Evolutionary conservation across 73 alveolate species (phyloP).

Genomic region (Halteria grandinella): DNA sequence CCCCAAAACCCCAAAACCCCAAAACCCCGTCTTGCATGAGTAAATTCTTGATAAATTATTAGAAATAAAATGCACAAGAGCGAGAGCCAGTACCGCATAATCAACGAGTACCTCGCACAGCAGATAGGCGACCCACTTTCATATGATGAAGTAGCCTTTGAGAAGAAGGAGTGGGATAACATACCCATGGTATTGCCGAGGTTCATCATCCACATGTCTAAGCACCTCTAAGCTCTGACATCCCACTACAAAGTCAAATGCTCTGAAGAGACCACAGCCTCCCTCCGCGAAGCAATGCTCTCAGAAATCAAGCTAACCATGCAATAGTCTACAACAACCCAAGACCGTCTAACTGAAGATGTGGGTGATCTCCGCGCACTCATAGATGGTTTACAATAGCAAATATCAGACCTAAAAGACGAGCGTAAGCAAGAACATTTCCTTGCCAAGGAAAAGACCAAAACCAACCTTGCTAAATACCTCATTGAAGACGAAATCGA

Average conservation of each 20-base stretch:
- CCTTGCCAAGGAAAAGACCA: not conserved
- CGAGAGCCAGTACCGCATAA: conserved; percentile 34
- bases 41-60: not conserved
- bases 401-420: conserved; percentile 9
- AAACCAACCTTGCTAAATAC: not conserved
- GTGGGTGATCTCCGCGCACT: not conserved
- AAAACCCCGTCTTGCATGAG: not conserved
- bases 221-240: conserved; percentile 25
- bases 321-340: no score
- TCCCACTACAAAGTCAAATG: conserved; percentile 27
- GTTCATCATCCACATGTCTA: conserved; percentile 26
- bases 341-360: conserved; percentile 3
- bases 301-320: no score
- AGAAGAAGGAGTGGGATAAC: conserved; percentile 45
- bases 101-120: conserved; percentile 14
- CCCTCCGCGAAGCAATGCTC: no score
- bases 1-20: conserved; percentile 9
- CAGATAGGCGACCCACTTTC: conserved; percentile 16
- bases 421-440: not conserved
- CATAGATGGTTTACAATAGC: not conserved
- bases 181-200: conserved; percentile 45
- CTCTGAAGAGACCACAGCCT: conserved; percentile 23
- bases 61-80: conserved; percentile 34
- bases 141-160: conserved; percentile 31
- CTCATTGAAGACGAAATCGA: conserved; percentile 5